Conservation (phyloP, 176 grass and related monocot species). For the Lolium multiflorum region DNA sequence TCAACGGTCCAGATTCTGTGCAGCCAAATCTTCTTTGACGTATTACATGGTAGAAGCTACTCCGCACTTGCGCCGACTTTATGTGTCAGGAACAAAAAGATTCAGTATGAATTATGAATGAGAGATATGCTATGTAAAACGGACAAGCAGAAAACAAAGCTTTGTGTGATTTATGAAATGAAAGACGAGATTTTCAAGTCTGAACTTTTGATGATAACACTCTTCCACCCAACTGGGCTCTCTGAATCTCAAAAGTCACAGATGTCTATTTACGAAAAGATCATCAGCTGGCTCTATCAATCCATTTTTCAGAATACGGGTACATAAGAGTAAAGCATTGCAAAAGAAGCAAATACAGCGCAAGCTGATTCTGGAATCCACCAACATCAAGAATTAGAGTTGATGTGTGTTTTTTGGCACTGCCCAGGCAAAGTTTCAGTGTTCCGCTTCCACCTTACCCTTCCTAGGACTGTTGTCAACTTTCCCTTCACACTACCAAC, state of each 20-base stretch:
- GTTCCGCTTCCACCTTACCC: slow-evolving; percentile 21
- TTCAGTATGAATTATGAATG: background rate
- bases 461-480: slow-evolving; percentile 23
- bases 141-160: background rate
- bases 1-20: slow-evolving; percentile 13
- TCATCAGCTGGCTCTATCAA: background rate
- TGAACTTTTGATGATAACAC: background rate
- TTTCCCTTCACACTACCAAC: slow-evolving; percentile 2
- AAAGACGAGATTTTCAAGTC: background rate
- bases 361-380: slow-evolving; percentile 47
- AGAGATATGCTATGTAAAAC: background rate
- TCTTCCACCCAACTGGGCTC: background rate
- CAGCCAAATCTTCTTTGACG: background rate
- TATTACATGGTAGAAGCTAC: background rate
- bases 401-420: slow-evolving; percentile 10
- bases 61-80: slow-evolving; percentile 2
- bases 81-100: background rate
- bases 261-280: background rate
- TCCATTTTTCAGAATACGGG: background rate
- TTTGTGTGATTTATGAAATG: background rate
- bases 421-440: background rate
- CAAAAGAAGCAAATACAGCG: slow-evolving; percentile 29
- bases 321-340: background rate
- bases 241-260: background rate
- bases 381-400: slow-evolving; percentile 8